A percentile compares a stretch with the other conserved stretches of the same genome.
These are phyloP conservation scores for Viridothelium virens DNA, from an alignment of 495 filamentous ascomycete genomes.

Conservation along the genomic window DNA sequence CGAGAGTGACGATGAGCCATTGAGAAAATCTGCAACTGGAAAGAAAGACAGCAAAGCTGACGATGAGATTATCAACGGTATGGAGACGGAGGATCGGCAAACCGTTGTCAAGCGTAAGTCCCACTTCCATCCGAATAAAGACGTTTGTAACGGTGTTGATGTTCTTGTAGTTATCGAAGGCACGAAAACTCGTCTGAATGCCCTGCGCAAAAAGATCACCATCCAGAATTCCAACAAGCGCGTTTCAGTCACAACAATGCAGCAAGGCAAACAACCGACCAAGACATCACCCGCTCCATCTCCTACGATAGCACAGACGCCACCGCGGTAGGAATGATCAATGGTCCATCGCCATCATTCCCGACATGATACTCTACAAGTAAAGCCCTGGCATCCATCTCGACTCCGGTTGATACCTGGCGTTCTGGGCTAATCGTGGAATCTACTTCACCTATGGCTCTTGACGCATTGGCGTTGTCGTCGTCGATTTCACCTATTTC, in stretches of 20 bases:
- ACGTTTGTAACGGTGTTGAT: slow-evolving; percentile 14
- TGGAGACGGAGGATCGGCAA: slow-evolving; percentile 38
- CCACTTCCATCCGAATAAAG: neutral
- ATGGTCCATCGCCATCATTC: neutral
- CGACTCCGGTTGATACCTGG: neutral
- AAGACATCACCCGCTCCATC: neutral
- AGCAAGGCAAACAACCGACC: neutral
- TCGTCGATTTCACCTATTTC: neutral
- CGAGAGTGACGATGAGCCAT: slow-evolving; percentile 67
- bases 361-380: neutral
- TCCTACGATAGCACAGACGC: neutral
- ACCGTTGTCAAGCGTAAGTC: slow-evolving; percentile 38
- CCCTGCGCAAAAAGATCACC: slow-evolving; percentile 34
- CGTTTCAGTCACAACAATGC: neutral
- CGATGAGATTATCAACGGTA: slow-evolving; percentile 33
- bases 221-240: neutral
- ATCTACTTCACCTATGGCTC: neutral
- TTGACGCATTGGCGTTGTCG: neutral
- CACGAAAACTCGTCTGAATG: slow-evolving; percentile 28
- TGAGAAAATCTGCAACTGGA: slow-evolving; percentile 22
- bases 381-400: too few relatives aligned
- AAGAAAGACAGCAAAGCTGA: slow-evolving; percentile 27
- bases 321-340: neutral
- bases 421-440: neutral
- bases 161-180: slow-evolving; percentile 34